Percentiles rank a stretch among this genome's conserved stretches.
Evolutionary conservation across 768 basidiomycete genomes (phyloP).

Genomic region (Coprinopsis sp.): DNA sequence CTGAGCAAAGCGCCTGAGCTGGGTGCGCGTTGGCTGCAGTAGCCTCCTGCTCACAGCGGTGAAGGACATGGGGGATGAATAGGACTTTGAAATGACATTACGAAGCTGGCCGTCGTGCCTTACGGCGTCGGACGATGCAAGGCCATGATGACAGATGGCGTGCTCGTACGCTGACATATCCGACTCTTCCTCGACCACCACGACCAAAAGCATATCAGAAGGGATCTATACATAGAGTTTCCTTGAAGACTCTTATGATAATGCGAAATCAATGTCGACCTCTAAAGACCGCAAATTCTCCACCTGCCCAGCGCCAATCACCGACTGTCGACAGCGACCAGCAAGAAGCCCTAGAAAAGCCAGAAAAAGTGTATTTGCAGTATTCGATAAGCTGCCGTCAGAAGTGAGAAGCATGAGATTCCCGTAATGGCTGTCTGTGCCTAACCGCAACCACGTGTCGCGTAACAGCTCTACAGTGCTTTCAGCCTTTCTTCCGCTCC

Average conservation of each 20-base stretch:
- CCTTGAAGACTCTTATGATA: no score
- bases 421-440: no score
- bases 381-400: no score
- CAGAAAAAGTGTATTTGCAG: no score
- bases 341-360: no score
- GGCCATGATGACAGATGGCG: slow-evolving; percentile 13
- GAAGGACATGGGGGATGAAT: slow-evolving; percentile 12
- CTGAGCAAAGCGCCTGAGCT: slow-evolving; percentile 1
- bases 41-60: slow-evolving; percentile 6
- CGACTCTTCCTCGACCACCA: slow-evolving; percentile 9
- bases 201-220: not conserved
- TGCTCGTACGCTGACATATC: slow-evolving; percentile 12
- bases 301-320: not conserved
- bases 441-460: no score
- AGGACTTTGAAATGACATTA: not conserved
- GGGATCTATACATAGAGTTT: no score
- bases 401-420: no score
- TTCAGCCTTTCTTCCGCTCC: no score
- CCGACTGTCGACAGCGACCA: no score
- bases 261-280: no score
- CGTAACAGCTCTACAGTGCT: no score
- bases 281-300: not conserved
- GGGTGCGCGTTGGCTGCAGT: slow-evolving; percentile 3
- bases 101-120: not conserved
- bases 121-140: slow-evolving; percentile 3